Evolutionary conservation across 139 green algal species (phyloP), one percentile per base, ranked within the genome.

Genomic region (Chlorella sorokiniana): DNA sequence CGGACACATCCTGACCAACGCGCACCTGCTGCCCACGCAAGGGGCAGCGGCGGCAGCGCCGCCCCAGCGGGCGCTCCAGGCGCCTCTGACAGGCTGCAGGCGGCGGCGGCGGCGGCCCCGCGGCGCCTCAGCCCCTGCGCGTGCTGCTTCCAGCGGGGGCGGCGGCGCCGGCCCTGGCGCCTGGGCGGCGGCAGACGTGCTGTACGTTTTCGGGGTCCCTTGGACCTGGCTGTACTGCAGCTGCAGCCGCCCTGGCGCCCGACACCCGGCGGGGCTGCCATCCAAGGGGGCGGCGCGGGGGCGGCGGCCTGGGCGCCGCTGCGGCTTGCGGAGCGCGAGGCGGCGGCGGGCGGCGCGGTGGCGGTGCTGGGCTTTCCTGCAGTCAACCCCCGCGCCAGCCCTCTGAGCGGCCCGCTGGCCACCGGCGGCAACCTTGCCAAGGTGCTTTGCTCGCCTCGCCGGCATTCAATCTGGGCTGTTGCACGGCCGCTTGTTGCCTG

Each of bases 1-100:
- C 0, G 89, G 91, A 8, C 75, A 91, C n/a, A 64, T 97, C 4
- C 56, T 97, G 1, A 97, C 93, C 10, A 97, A 95, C 64, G 93
- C 93, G 31, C 93, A 97, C 74, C 78, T 96, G 41, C 76, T 95
- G 6, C 73, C 20, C 18, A 18, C 38, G 45, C 69, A 54, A 37
- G 63, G 11, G 25, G 51, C 23, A 27, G 29, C 52, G 22, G 31
- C 54, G 37, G 35, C 52, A 25, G 5, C 70, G 18, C n/a, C 18
- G 42, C n/a, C n/a, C 41, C 41, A 41, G 38, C 5, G 31, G 70
- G n/a, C 2, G 20, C 27, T 6, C 37, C 41, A 33, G n/a, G 4
- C 31, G 22, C 11, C 37, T 4, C 16, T 48, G 59, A 71, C 2
- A 65, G 76, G 75, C 68, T 61, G 76, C 76, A 54, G 61, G 38